These are phyloP conservation scores for Elsinoe fawcettii DNA, from an alignment of 2,329 filamentous ascomycete species.

Conservation along the genomic window DNA sequence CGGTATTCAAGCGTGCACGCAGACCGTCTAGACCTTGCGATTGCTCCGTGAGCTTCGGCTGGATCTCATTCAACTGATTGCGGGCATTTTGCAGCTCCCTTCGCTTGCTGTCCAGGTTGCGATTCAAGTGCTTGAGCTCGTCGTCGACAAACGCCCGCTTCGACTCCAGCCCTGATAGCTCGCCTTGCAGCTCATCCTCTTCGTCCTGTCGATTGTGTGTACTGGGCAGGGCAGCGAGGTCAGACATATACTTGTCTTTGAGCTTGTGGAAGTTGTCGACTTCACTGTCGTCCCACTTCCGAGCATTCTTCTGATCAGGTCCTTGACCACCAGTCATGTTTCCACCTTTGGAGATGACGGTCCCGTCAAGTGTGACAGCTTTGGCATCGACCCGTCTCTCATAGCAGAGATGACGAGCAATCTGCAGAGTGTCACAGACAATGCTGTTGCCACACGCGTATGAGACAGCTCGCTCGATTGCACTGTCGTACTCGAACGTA, in stretches of 20 bases:
- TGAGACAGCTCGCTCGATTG: constrained; percentile 82
- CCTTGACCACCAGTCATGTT: constrained; percentile 93
- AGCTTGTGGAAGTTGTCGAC: constrained; percentile 75
- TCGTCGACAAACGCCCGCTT: constrained; percentile 63
- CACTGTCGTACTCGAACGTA: constrained; percentile 85
- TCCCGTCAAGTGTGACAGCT: constrained; percentile 90
- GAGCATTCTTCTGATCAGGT: constrained; percentile 62
- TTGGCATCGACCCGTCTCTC: constrained; percentile 79
- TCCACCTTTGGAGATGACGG: constrained; percentile 91
- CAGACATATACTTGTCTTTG: constrained; percentile 65
- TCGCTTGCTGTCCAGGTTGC: constrained; percentile 76
- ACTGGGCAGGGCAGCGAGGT: constrained; percentile 73
- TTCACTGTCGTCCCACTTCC: constrained; percentile 79
- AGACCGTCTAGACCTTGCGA: constrained; percentile 58
- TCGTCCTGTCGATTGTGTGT: constrained; percentile 65
- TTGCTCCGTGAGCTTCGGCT: constrained; percentile 71
- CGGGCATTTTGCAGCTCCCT: constrained; percentile 69
- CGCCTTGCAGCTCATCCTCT: constrained; percentile 73
- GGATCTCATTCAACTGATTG: constrained; percentile 64
- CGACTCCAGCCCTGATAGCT: constrained; percentile 72
- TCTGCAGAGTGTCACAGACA: constrained; percentile 78
- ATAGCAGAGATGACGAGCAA: constrained; percentile 86
- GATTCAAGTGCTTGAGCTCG: constrained; percentile 69
- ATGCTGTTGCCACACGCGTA: constrained; percentile 94
- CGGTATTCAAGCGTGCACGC: constrained; percentile 47